phyloP scores from a whole-genome alignment of 2,329 filamentous ascomycete species.

The Sporothrix mexicana region DNA sequence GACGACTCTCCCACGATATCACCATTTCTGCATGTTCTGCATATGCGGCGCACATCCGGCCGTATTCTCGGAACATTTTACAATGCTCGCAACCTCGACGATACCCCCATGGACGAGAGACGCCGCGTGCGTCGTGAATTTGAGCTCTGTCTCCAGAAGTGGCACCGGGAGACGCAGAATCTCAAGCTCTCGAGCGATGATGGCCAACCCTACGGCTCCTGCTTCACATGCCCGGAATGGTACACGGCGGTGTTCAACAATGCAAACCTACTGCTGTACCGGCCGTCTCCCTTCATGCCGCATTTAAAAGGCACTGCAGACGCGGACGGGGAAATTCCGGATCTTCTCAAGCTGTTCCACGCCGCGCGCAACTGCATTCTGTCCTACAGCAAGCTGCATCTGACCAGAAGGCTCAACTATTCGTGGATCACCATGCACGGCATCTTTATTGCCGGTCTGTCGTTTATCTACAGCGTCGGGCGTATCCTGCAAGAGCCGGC shows the following conservation, averaged over 20 bases:
- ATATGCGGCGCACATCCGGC: not conserved
- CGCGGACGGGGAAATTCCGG: not conserved
- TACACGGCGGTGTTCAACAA: conserved; percentile 35
- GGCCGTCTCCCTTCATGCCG: conserved; percentile 32
- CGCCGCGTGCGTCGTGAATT: conserved; percentile 7
- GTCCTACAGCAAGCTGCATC: conserved; percentile 27
- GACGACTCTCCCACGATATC: not conserved
- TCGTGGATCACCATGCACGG: conserved; percentile 28
- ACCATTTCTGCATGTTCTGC: conserved; percentile 3
- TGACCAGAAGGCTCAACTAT: conserved; percentile 11
- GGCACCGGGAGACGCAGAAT: not conserved
- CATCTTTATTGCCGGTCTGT: conserved; percentile 23
- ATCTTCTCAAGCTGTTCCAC: not conserved
- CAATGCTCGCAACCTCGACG: not conserved
- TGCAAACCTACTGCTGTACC: conserved; percentile 34
- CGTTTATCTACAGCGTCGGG: conserved; percentile 18
- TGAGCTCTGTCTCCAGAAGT: not conserved
- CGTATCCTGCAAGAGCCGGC: conserved; percentile 24
- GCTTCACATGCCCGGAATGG: conserved; percentile 20
- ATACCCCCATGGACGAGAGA: conserved; percentile 1
- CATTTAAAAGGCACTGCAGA: conserved; percentile 16
- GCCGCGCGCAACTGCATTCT: not conserved
- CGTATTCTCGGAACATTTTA: not conserved
- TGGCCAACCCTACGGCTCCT: not conserved
- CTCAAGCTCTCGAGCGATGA: not conserved